These are phyloP conservation scores for Scleroderma bovista DNA, from an alignment of 768 basidiomycete species.

Conservation along the genomic window DNA sequence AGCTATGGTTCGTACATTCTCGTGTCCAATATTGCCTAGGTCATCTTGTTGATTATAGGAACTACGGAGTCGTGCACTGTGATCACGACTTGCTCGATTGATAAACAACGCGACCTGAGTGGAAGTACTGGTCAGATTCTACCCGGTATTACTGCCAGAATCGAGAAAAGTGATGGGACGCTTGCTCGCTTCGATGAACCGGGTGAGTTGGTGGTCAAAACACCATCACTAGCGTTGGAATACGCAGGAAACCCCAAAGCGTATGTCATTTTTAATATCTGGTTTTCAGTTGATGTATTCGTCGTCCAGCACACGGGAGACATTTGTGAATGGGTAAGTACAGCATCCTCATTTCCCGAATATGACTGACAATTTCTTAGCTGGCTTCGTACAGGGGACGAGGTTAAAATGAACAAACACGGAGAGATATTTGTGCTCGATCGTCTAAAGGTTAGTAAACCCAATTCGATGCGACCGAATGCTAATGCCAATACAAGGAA, in stretches of 20 bases:
- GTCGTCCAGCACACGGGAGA: constrained; percentile 49
- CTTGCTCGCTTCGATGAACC: constrained; percentile 52
- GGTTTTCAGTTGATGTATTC: constrained; percentile 5
- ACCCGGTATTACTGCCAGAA: constrained; percentile 50
- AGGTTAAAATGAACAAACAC: constrained; percentile 57
- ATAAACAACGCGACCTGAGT: constrained; percentile 40
- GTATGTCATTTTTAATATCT: constrained; percentile 33
- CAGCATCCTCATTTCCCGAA: not conserved
- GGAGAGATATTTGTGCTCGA: constrained; percentile 67
- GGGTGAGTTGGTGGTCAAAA: constrained; percentile 56
- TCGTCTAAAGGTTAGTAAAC: constrained; percentile 56
- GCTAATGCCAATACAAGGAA: constrained; percentile 38
- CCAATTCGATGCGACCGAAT: not conserved
- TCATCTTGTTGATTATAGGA: constrained; percentile 29
- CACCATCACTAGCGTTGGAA: constrained; percentile 54
- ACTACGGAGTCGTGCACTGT: constrained; percentile 61
- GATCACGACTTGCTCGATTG: constrained; percentile 40
- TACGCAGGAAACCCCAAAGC: constrained; percentile 57
- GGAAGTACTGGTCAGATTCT: constrained; percentile 56
- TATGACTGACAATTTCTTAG: constrained; percentile 19
- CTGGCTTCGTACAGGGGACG: constrained; percentile 69
- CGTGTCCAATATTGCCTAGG: not conserved
- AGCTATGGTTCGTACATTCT: constrained; percentile 43
- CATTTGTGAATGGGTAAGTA: constrained; percentile 45
- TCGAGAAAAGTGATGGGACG: constrained; percentile 54